These are phyloP conservation scores for Bipolaris gigantea DNA, from an alignment of 2,329 filamentous ascomycete genomes.

Conservation along the genomic window DNA sequence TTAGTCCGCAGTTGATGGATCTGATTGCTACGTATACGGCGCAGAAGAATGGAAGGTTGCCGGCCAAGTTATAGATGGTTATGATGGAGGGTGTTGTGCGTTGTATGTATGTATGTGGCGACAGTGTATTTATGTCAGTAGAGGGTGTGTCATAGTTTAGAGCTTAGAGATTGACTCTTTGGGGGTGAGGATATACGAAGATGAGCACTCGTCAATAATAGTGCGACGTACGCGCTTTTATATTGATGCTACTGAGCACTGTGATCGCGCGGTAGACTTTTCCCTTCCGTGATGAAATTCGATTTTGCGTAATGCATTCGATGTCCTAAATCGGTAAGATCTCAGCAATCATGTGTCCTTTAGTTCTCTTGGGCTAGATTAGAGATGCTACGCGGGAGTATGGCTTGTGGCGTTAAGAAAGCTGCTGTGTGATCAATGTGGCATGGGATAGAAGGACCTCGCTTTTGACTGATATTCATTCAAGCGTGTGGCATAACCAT, in stretches of 20 bases:
- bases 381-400: neutral
- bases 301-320: neutral
- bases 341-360: neutral
- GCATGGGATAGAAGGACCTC: neutral
- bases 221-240: neutral
- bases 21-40: slow-evolving; percentile 53
- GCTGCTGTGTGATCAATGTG: neutral
- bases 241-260: slow-evolving; percentile 8
- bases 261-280: slow-evolving; percentile 10
- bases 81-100: neutral
- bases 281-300: neutral
- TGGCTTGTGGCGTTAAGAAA: neutral
- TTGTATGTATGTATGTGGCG: neutral
- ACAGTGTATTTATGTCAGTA: slow-evolving; percentile 2
- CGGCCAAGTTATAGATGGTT: slow-evolving; percentile 25
- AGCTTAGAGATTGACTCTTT: neutral
- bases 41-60: slow-evolving; percentile 47
- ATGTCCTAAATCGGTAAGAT: too few relatives aligned
- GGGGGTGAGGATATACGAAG: neutral
- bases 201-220: neutral
- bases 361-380: neutral
- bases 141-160: neutral
- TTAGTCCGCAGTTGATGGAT: slow-evolving; percentile 67
- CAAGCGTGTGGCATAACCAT: too few relatives aligned
- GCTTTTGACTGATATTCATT: neutral